Evolutionary conservation across 352 stramenopile species (phyloP).

Genomic region (Globisporangium canariense): DNA sequence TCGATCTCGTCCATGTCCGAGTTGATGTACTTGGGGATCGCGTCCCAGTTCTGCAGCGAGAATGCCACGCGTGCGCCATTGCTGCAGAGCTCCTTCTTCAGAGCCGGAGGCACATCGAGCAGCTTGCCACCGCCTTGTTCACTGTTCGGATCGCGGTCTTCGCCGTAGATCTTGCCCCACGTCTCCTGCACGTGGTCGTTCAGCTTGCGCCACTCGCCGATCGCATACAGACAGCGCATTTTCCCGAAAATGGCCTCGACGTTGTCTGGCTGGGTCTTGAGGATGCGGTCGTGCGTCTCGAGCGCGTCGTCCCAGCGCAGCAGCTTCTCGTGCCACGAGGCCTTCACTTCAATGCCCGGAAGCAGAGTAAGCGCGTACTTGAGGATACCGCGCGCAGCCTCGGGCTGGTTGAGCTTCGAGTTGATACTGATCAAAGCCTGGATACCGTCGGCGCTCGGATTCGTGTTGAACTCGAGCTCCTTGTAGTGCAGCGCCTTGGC

Average conservation of each 20-base stretch:
- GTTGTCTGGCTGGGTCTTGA: constrained; percentile 72
- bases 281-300: constrained; percentile 89
- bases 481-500: constrained; percentile 99
- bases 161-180: constrained; percentile 84
- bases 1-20: constrained; percentile 87
- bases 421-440: constrained; percentile 99
- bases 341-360: constrained; percentile 85
- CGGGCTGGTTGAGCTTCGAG: constrained; percentile 94
- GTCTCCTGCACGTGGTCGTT: constrained; percentile 91
- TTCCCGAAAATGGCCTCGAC: constrained; percentile 97
- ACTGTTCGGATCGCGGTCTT: constrained; percentile 34
- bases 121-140: constrained; percentile 46
- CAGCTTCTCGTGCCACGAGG: constrained; percentile 98
- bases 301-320: constrained; percentile 97
- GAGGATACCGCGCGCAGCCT: constrained; percentile 98
- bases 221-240: constrained; percentile 98
- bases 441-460: constrained; percentile 90
- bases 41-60: constrained; percentile 82
- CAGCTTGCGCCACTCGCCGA: constrained; percentile 96
- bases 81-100: constrained; percentile 86
- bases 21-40: constrained; percentile 84
- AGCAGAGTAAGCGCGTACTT: constrained; percentile 89
- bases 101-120: constrained; percentile 70
- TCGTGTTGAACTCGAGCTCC: constrained; percentile 96
- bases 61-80: constrained; percentile 79